Evolutionary conservation across 495 filamentous ascomycete species (phyloP), one percentile per base, ranked within the genome.

Genomic region (Penicillium riverlandense): DNA sequence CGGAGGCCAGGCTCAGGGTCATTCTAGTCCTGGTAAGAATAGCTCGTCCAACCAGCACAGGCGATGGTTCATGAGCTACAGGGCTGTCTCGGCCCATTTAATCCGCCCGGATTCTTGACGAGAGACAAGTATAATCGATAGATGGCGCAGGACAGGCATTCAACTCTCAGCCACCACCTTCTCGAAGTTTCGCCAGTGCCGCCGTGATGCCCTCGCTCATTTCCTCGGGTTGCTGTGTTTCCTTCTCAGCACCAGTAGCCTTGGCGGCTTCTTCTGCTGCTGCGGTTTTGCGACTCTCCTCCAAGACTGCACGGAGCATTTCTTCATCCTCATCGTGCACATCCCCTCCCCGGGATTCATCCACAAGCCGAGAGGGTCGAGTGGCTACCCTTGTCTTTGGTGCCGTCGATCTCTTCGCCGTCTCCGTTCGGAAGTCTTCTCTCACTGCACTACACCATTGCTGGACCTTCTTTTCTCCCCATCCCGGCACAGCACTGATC

Each of bases 391-490:
- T 50, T 33, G 57, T 49, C 15, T 30, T 43, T 37, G 58, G 51
- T 8, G 69, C 44, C 4, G 68, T 71, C 29, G 75, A 61, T 59
- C 72, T 86, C 29, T 77, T 79, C 2, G 84, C 77, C 44, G 80
- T 83, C 54, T 80, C 77, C 8, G 85, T 78, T 48, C 86, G 65
- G 53, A 96, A 96, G 7, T 85, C 85, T 65, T 94, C 89, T 40
- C 86, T 71, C 7, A 96, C 88, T 4, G 82, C 82, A 40, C 65
- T 74, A 55, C 78, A 85, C 88, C 91, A 97, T 42, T 76, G 75
- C 55, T 82, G 79, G 7, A 96, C 88, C 62, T 97, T 99, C 69
- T 85, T 91, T 69, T 95, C 87, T 12, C 92, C 92, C 90, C 90
- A 97, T 8, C 92, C 92, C 6, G 83, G 76, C 27, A 99, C 79